Percentiles rank a stretch among this genome's conserved stretches.
Evolutionary conservation across 176 grass and related monocot species (phyloP).

Genomic region (Guadua angustifolia): DNA sequence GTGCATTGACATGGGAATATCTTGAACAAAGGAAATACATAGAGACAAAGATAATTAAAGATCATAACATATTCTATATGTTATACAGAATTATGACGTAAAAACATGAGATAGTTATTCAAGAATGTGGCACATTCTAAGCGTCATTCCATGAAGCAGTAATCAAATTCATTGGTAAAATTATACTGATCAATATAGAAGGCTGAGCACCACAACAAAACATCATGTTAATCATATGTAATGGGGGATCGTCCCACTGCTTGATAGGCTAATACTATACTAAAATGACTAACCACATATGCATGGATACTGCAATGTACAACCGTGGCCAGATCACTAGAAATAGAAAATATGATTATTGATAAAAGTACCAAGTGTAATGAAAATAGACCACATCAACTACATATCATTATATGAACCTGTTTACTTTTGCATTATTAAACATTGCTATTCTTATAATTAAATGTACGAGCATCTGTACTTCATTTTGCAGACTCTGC

Average conservation of each 20-base stretch:
- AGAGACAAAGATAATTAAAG: not conserved
- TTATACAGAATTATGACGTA: conserved; percentile 1
- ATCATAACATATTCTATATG: not conserved
- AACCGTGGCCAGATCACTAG: not conserved
- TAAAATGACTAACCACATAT: conserved; percentile 11
- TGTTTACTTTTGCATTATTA: conserved; percentile 21
- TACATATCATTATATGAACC: not conserved
- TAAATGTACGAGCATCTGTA: conserved; percentile 7
- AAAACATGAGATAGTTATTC: not conserved
- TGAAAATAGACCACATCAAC: conserved; percentile 21
- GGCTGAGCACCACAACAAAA: not conserved
- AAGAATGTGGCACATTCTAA: not conserved
- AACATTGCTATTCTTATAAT: not conserved
- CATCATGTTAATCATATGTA: not conserved
- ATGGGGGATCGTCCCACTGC: not conserved
- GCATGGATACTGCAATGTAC: not conserved
- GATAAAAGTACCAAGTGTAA: not conserved
- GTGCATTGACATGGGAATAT: conserved; percentile 31
- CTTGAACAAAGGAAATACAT: conserved; percentile 25
- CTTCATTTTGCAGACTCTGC: not conserved
- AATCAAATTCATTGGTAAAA: not conserved
- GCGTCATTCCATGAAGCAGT: not conserved
- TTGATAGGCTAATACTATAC: not conserved
- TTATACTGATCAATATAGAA: not conserved
- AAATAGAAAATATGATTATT: conserved; percentile 26